These are phyloP conservation scores for Trichoderma arundinaceum DNA, from an alignment of 2,329 filamentous ascomycete genomes.

Conservation along the genomic window DNA sequence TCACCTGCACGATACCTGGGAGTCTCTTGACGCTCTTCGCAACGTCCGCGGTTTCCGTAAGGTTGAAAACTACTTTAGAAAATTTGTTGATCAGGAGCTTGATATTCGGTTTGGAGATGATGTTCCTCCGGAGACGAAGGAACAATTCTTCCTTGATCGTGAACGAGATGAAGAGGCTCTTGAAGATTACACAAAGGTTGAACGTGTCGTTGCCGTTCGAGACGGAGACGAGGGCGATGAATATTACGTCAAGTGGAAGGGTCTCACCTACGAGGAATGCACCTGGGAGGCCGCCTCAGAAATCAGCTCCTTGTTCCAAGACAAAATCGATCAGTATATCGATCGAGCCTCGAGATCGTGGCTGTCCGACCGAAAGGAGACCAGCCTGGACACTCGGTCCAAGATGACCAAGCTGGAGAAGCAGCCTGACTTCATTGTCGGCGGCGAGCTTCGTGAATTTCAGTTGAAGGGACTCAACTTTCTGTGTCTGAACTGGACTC, in stretches of 20 bases:
- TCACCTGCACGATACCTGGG: slow-evolving; percentile 95
- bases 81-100: slow-evolving; percentile 79
- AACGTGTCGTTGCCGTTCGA: slow-evolving; percentile 85
- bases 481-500: slow-evolving; percentile 93
- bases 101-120: slow-evolving; percentile 77
- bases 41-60: slow-evolving; percentile 85
- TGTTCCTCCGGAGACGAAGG: slow-evolving; percentile 80
- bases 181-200: slow-evolving; percentile 88
- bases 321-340: slow-evolving; percentile 88
- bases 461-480: slow-evolving; percentile 96
- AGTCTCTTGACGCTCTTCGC: slow-evolving; percentile 74
- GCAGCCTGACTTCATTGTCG: slow-evolving; percentile 84
- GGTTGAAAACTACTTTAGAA: slow-evolving; percentile 93
- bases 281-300: slow-evolving; percentile 87
- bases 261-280: slow-evolving; percentile 88
- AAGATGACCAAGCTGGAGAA: slow-evolving; percentile 74
- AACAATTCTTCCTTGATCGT: slow-evolving; percentile 94
- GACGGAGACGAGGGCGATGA: slow-evolving; percentile 81
- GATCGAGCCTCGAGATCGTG: slow-evolving; percentile 83
- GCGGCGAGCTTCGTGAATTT: slow-evolving; percentile 87
- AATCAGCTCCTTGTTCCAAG: slow-evolving; percentile 79
- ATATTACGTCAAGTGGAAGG: slow-evolving; percentile 97
- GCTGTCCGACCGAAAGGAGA: slow-evolving; percentile 77
- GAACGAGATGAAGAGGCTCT: slow-evolving; percentile 89
- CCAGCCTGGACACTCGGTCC: slow-evolving; percentile 75